These are phyloP conservation scores for Eucalyptus marginata DNA, from an alignment of 345 rosid genomes.

Conservation along the genomic window DNA sequence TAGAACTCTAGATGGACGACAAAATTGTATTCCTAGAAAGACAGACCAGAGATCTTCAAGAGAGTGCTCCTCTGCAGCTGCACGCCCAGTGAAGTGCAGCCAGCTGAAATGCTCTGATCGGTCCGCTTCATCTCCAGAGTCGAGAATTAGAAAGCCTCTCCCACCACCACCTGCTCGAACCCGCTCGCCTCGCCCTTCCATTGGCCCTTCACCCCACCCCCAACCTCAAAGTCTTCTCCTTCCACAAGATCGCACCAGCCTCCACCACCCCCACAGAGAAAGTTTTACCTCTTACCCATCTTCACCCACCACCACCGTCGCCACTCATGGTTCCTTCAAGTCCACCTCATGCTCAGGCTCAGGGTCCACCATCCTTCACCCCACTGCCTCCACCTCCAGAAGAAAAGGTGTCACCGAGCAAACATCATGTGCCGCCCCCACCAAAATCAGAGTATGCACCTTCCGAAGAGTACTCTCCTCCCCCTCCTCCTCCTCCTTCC, in stretches of 20 bases:
- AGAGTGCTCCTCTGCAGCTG: constrained; percentile 48
- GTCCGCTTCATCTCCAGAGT: constrained; percentile 4
- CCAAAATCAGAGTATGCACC: background rate
- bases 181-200: background rate
- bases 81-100: constrained; percentile 36
- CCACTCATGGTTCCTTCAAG: background rate
- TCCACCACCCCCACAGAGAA: background rate
- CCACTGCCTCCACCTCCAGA: background rate
- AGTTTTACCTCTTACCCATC: constrained; percentile 1
- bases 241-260: background rate
- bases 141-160: background rate
- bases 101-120: constrained; percentile 29
- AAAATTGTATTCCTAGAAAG: constrained; percentile 45
- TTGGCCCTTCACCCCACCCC: constrained; percentile 3
- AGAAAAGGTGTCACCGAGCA: background rate
- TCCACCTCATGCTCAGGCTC: background rate
- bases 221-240: background rate
- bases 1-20: constrained; percentile 10
- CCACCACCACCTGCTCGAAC: background rate
- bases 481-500: background rate
- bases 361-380: background rate
- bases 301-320: constrained; percentile 2
- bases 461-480: background rate
- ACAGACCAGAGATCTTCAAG: constrained; percentile 37
- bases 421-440: background rate